Evolutionary conservation across 2,329 filamentous ascomycete species (phyloP).

Genomic region (Colletotrichum cuscutae): DNA sequence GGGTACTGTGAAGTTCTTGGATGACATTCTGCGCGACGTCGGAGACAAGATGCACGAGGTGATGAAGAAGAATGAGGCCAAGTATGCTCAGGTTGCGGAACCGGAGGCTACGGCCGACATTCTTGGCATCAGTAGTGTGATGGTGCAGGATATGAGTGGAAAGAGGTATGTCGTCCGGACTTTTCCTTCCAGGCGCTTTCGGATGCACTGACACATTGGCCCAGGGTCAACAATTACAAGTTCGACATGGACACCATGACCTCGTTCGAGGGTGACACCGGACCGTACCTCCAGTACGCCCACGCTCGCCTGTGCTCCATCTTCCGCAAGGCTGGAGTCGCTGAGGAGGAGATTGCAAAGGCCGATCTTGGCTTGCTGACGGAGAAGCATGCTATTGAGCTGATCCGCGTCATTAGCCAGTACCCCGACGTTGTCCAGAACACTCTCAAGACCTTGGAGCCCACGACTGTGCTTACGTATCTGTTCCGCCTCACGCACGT

Average conservation of each 20-base stretch:
- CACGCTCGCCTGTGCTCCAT: conserved; percentile 78
- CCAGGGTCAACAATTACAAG: conserved; percentile 71
- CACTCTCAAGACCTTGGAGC: conserved; percentile 86
- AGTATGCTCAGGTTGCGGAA: conserved; percentile 90
- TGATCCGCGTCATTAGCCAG: conserved; percentile 80
- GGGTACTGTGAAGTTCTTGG: conserved; percentile 79
- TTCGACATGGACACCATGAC: conserved; percentile 69
- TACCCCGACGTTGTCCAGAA: conserved; percentile 89
- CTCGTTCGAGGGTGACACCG: conserved; percentile 80
- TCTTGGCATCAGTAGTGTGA: conserved; percentile 92
- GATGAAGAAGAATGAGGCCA: conserved; percentile 89
- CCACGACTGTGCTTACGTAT: conserved; percentile 67
- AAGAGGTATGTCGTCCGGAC: conserved; percentile 72
- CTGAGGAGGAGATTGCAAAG: conserved; percentile 65
- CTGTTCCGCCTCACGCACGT: conserved; percentile 89
- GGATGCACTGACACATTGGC: conserved; percentile 29
- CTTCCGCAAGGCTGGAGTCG: conserved; percentile 64
- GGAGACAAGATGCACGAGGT: conserved; percentile 97
- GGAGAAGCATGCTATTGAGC: conserved; percentile 77
- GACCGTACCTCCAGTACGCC: conserved; percentile 86
- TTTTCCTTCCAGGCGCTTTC: conserved; percentile 31
- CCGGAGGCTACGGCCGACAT: conserved; percentile 85
- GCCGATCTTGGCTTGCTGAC: conserved; percentile 76
- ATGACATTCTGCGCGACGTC: conserved; percentile 81
- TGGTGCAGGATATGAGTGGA: conserved; percentile 98